A percentile compares a stretch with the other conserved stretches of the same genome.
Evolutionary conservation across 192 early-diverging fungal species (phyloP).

Genomic region (Coemansia sp.): DNA sequence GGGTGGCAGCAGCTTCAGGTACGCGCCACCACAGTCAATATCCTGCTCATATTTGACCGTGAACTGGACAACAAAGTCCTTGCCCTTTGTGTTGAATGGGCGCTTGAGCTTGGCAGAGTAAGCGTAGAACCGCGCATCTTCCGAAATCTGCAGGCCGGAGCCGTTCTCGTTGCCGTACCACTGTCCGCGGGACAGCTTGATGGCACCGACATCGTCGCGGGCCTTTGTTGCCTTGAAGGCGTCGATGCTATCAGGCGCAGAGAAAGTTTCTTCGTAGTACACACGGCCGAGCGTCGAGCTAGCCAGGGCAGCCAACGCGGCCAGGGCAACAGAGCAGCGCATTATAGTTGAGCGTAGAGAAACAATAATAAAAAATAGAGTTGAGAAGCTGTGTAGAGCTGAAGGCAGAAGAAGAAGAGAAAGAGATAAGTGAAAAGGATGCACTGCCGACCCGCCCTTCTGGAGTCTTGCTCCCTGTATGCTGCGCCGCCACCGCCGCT

Average conservation of each 20-base stretch:
- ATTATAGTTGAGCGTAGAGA: slow-evolving; percentile 11
- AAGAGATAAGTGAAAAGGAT: not conserved
- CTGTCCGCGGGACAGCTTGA: slow-evolving; percentile 70
- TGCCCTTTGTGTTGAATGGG: slow-evolving; percentile 78
- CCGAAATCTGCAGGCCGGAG: slow-evolving; percentile 74
- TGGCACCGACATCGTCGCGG: slow-evolving; percentile 71
- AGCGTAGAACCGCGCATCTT: slow-evolving; percentile 87
- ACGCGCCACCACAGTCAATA: slow-evolving; percentile 92
- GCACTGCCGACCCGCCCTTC: not conserved
- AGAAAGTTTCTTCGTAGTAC: slow-evolving; percentile 89
- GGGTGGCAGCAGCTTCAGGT: slow-evolving; percentile 86
- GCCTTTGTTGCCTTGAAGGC: slow-evolving; percentile 71
- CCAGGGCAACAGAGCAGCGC: slow-evolving; percentile 47
- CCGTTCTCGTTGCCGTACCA: slow-evolving; percentile 72
- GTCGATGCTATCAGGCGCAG: slow-evolving; percentile 53
- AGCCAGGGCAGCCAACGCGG: slow-evolving; percentile 43
- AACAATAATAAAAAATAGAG: not conserved
- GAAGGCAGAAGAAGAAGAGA: slow-evolving; percentile 2
- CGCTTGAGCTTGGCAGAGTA: slow-evolving; percentile 73
- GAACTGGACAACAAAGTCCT: slow-evolving; percentile 85
- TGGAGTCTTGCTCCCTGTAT: not conserved
- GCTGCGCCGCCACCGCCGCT: not conserved
- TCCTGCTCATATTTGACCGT: slow-evolving; percentile 88
- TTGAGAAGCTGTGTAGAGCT: not conserved
- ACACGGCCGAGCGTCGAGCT: slow-evolving; percentile 58